A percentile compares a stretch with the other conserved stretches of the same genome.
Evolutionary conservation across 768 basidiomycete genomes (phyloP).

Genomic region (Pisolithus tinctorius): DNA sequence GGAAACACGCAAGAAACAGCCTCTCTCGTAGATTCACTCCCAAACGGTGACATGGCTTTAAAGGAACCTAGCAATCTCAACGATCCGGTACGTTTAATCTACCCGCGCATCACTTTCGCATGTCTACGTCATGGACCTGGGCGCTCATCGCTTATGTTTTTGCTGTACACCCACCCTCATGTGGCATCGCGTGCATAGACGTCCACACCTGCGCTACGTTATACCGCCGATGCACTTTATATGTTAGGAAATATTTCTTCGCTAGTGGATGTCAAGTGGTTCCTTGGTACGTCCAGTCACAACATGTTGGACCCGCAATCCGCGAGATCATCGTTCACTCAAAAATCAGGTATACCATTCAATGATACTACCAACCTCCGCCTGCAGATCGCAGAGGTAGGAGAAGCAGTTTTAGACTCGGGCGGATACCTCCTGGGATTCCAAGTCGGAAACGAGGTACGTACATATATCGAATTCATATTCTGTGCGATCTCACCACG

Average conservation of each 20-base stretch:
- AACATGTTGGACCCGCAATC: background rate
- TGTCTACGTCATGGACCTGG: background rate
- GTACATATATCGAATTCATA: background rate
- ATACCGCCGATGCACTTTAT: constrained; percentile 45
- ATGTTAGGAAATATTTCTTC: constrained; percentile 40
- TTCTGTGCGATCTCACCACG: constrained; percentile 21
- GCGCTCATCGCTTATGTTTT: background rate
- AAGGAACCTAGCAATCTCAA: constrained; percentile 21
- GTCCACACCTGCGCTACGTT: constrained; percentile 44
- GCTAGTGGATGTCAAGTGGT: constrained; percentile 42
- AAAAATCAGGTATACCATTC: constrained; percentile 12
- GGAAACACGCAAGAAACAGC: constrained; percentile 47
- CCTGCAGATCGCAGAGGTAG: constrained; percentile 32
- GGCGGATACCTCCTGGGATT: constrained; percentile 35
- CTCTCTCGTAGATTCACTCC: constrained; percentile 20
- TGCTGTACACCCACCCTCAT: background rate
- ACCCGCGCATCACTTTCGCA: background rate
- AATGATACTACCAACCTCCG: constrained; percentile 17
- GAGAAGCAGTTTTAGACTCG: constrained; percentile 35
- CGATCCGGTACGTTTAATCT: constrained; percentile 8
- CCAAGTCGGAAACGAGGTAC: constrained; percentile 51
- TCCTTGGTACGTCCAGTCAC: constrained; percentile 24
- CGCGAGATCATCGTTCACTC: background rate
- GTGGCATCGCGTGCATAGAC: constrained; percentile 24
- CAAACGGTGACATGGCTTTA: constrained; percentile 20